Percentiles rank a stretch among this genome's conserved stretches.
phyloP scores from a whole-genome alignment of 2,329 filamentous ascomycete genomes.

The Westerdykella sp. region DNA sequence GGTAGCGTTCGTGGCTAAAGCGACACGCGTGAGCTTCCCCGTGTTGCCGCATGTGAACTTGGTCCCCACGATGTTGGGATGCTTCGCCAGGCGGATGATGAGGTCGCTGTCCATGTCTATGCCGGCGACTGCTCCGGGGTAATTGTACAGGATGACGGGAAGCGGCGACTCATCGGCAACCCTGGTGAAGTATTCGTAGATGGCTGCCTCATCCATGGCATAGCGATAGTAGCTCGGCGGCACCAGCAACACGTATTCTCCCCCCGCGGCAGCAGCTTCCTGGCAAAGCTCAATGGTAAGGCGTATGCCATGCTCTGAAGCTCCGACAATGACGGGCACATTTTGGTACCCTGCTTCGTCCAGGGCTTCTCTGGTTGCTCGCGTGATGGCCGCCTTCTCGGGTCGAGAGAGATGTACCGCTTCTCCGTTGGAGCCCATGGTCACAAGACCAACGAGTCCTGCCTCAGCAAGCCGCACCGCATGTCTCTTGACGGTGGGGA shows the following conservation, averaged over 20 bases:
- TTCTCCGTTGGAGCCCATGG: constrained; percentile 88
- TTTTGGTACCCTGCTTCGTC: constrained; percentile 70
- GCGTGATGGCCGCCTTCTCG: constrained; percentile 69
- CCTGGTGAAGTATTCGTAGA: constrained; percentile 66
- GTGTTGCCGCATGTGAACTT: constrained; percentile 93
- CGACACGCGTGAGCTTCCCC: constrained; percentile 80
- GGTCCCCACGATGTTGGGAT: constrained; percentile 79
- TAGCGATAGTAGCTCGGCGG: constrained; percentile 78
- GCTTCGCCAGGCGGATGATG: constrained; percentile 69
- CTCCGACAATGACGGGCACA: constrained; percentile 76
- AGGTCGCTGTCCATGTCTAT: constrained; percentile 88
- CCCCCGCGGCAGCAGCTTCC: constrained; percentile 61
- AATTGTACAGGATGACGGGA: constrained; percentile 84
- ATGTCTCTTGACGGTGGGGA: constrained; percentile 72
- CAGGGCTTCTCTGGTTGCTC: constrained; percentile 72
- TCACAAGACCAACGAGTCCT: constrained; percentile 74
- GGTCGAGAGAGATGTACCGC: constrained; percentile 74
- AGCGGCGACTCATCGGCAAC: constrained; percentile 71
- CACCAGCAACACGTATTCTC: constrained; percentile 72
- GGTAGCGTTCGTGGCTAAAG: constrained; percentile 63
- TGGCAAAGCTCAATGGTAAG: constrained; percentile 71
- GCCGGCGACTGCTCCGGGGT: constrained; percentile 77
- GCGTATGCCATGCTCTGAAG: constrained; percentile 73
- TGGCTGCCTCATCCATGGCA: constrained; percentile 66
- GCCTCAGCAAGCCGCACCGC: constrained; percentile 69